These are phyloP conservation scores for Daldinia grandis DNA, from an alignment of 495 filamentous ascomycete genomes.

Conservation along the genomic window DNA sequence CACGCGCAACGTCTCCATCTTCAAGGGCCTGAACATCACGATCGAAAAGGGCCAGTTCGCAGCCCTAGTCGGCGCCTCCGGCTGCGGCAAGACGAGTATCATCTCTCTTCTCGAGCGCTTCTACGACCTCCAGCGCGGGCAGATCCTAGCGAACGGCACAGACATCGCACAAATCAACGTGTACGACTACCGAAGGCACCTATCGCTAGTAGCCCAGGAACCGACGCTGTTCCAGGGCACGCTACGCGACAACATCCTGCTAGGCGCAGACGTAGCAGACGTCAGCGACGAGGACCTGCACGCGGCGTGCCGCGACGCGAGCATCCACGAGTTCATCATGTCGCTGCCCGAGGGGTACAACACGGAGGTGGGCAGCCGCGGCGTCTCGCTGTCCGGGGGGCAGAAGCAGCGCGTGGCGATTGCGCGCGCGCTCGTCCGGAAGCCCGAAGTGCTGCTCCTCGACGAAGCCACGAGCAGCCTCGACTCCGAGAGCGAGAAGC, in stretches of 20 bases:
- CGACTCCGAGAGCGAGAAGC: conserved; percentile 78
- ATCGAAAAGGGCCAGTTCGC: conserved; percentile 74
- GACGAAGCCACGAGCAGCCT: conserved; percentile 84
- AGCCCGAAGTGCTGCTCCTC: conserved; percentile 75
- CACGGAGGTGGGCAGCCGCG: conserved; percentile 71
- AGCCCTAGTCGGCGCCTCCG: conserved; percentile 76
- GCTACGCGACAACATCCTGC: conserved; percentile 68
- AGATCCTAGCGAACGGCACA: conserved; percentile 64
- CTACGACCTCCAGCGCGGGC: conserved; percentile 68
- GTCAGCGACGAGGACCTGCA: conserved; percentile 63
- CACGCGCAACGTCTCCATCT: conserved; percentile 62
- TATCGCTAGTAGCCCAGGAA: conserved; percentile 74
- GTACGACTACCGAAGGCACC: conserved; percentile 61
- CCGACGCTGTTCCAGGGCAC: conserved; percentile 66
- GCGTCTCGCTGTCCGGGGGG: conserved; percentile 75
- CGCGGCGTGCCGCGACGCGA: conserved; percentile 69
- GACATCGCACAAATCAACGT: conserved; percentile 61
- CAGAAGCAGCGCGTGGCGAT: conserved; percentile 85
- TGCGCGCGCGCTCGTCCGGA: conserved; percentile 78
- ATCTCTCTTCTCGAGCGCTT: conserved; percentile 74
- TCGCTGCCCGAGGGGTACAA: conserved; percentile 70
- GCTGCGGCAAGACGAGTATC: conserved; percentile 81
- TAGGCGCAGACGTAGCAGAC: conserved; percentile 56
- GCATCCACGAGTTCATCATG: conserved; percentile 72
- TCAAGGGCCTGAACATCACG: conserved; percentile 62